A percentile compares a stretch with the other conserved stretches of the same genome.
Conservation (phyloP, 1,139 yeast species). For the Blastobotrys buckinghamii region DNA sequence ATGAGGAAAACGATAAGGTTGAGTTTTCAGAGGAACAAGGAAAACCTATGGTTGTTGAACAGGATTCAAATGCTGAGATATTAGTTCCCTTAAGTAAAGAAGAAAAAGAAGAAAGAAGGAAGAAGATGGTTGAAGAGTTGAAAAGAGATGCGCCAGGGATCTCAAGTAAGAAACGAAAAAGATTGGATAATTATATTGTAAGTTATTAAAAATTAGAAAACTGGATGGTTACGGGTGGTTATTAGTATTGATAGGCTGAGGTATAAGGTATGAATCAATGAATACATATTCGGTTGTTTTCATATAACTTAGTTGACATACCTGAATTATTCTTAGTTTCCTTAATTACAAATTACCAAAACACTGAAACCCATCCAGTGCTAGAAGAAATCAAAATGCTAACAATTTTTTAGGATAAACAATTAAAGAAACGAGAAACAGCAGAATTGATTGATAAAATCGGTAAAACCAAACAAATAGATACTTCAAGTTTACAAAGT, state of each 20-base stretch:
- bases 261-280: not conserved
- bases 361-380: too few species aligned
- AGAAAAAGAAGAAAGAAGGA: conserved; percentile 59
- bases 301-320: too few species aligned
- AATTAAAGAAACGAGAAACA: conserved; percentile 83
- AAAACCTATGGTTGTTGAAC: conserved; percentile 5
- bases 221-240: too few species aligned
- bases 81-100: conserved; percentile 44
- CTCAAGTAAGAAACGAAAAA: conserved; percentile 67
- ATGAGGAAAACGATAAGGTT: conserved; percentile 1
- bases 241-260: too few species aligned
- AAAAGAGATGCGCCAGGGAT: conserved; percentile 61
- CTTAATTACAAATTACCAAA: too few species aligned
- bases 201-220: too few species aligned
- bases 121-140: conserved; percentile 56
- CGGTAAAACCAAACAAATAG: conserved; percentile 50
- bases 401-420: conserved; percentile 51
- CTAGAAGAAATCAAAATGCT: not conserved
- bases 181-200: conserved; percentile 41
- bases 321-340: too few species aligned
- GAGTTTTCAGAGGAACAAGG: not conserved
- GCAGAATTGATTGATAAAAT: conserved; percentile 70
- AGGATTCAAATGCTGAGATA: conserved; percentile 58
- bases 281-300: conserved; percentile 37
- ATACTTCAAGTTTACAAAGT: conserved; percentile 61